Evolutionary conservation across 2,329 filamentous ascomycete species (phyloP).

Genomic region (Xylariaceae sp.): DNA sequence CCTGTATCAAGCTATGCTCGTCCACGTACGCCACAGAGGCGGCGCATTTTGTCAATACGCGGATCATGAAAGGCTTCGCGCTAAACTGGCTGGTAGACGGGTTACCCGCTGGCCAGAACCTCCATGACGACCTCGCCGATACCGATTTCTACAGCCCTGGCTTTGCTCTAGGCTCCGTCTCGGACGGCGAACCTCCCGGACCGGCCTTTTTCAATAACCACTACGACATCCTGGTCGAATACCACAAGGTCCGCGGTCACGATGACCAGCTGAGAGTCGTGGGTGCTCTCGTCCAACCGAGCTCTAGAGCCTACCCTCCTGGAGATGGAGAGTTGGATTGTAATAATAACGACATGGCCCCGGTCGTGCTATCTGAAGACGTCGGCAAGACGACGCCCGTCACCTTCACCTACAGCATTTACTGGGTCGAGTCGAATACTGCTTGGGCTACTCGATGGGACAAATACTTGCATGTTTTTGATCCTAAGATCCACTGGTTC

Average conservation of each 20-base stretch:
- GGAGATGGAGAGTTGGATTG: constrained; percentile 55
- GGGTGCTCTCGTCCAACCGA: constrained; percentile 81
- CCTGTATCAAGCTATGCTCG: constrained; percentile 75
- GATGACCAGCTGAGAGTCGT: constrained; percentile 77
- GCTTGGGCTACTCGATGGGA: constrained; percentile 98
- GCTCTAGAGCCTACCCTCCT: constrained; percentile 56
- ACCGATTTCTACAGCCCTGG: constrained; percentile 86
- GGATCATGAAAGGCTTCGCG: constrained; percentile 81
- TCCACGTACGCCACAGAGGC: constrained; percentile 58
- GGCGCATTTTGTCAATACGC: constrained; percentile 73
- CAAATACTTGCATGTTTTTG: constrained; percentile 95
- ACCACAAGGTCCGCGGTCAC: constrained; percentile 69
- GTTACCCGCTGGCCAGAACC: constrained; percentile 80
- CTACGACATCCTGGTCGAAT: constrained; percentile 90
- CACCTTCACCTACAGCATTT: constrained; percentile 86
- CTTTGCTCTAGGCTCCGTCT: constrained; percentile 67
- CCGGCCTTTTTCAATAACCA: constrained; percentile 78
- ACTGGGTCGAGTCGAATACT: constrained; percentile 77
- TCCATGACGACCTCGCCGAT: constrained; percentile 68
- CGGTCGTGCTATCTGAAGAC: constrained; percentile 58
- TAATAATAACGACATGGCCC: constrained; percentile 46
- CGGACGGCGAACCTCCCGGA: constrained; percentile 41
- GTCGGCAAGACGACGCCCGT: constrained; percentile 54
- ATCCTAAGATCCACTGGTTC: constrained; percentile 99
- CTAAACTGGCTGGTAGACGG: constrained; percentile 96